Conservation (phyloP, 768 basidiomycete genomes). For the Hygrocybe punicea region DNA sequence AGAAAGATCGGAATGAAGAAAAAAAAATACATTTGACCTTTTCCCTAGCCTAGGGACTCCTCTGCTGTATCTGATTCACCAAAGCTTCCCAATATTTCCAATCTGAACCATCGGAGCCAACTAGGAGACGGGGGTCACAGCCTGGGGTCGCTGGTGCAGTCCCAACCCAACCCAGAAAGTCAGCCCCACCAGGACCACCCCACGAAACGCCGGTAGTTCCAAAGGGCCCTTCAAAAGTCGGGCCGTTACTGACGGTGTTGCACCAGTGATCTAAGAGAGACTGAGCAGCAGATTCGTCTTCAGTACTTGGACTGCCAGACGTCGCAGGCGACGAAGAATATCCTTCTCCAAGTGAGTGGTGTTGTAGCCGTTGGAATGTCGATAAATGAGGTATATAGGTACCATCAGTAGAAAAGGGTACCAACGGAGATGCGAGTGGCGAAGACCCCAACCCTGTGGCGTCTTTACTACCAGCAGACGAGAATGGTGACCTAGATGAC, state of each 20-base stretch:
- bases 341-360: slow-evolving; percentile 38
- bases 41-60: too few species aligned
- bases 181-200: slow-evolving; percentile 55
- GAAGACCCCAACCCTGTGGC: slow-evolving; percentile 21
- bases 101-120: slow-evolving; percentile 60
- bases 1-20: background rate
- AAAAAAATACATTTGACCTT: background rate
- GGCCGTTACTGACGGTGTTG: slow-evolving; percentile 65
- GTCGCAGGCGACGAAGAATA: slow-evolving; percentile 57
- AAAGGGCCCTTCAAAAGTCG: slow-evolving; percentile 49
- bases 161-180: slow-evolving; percentile 59
- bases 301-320: slow-evolving; percentile 67
- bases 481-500: slow-evolving; percentile 32
- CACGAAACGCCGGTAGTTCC: slow-evolving; percentile 52
- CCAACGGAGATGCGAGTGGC: slow-evolving; percentile 19
- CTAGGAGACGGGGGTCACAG: slow-evolving; percentile 45
- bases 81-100: slow-evolving; percentile 81
- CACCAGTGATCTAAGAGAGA: slow-evolving; percentile 82
- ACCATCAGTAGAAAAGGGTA: slow-evolving; percentile 27
- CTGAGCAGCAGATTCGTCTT: slow-evolving; percentile 75
- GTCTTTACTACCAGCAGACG: slow-evolving; percentile 19
- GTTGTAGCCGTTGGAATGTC: slow-evolving; percentile 60
- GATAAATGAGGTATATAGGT: slow-evolving; percentile 44
- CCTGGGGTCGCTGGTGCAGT: slow-evolving; percentile 40
- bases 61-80: slow-evolving; percentile 52